Evolutionary conservation across 441 rosid genomes (phyloP).

Genomic region (Croton laevigatus): DNA sequence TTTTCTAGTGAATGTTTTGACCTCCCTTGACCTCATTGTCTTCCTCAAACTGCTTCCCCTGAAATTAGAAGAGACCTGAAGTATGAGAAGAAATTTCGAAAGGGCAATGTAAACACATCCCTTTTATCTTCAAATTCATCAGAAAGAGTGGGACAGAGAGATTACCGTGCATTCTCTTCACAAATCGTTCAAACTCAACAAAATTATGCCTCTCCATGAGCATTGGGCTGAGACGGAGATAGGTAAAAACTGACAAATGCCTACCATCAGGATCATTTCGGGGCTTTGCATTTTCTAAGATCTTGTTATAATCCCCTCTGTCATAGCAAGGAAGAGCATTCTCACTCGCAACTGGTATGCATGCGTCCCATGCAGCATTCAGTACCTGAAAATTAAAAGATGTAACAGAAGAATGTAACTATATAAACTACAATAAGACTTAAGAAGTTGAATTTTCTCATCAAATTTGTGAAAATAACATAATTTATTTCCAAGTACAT

Average conservation of each 20-base stretch:
- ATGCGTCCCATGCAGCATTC: slow-evolving; percentile 89
- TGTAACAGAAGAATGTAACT: neutral
- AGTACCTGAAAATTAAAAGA: slow-evolving; percentile 49
- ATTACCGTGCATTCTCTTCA: slow-evolving; percentile 88
- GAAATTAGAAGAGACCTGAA: slow-evolving; percentile 22
- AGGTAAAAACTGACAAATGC: slow-evolving; percentile 74
- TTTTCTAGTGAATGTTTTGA: too few relatives aligned
- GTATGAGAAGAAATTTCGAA: neutral
- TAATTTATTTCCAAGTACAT: neutral
- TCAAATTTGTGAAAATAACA: slow-evolving; percentile 6
- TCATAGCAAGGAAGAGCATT: slow-evolving; percentile 79
- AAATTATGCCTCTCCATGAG: slow-evolving; percentile 77
- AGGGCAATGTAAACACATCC: neutral
- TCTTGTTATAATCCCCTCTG: slow-evolving; percentile 69
- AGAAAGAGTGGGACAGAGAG: slow-evolving; percentile 4
- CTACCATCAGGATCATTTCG: slow-evolving; percentile 74
- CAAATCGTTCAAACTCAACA: slow-evolving; percentile 65
- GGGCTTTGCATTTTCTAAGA: slow-evolving; percentile 70
- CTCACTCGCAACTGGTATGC: slow-evolving; percentile 67
- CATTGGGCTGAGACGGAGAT: slow-evolving; percentile 64
- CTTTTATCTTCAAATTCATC: neutral
- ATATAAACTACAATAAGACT: neutral
- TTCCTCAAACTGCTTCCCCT: slow-evolving; percentile 47
- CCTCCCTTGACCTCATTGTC: neutral
- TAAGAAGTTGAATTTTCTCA: neutral